Conservation (phyloP, 805 yeast species). For the Yamadazyma akitaensis region DNA sequence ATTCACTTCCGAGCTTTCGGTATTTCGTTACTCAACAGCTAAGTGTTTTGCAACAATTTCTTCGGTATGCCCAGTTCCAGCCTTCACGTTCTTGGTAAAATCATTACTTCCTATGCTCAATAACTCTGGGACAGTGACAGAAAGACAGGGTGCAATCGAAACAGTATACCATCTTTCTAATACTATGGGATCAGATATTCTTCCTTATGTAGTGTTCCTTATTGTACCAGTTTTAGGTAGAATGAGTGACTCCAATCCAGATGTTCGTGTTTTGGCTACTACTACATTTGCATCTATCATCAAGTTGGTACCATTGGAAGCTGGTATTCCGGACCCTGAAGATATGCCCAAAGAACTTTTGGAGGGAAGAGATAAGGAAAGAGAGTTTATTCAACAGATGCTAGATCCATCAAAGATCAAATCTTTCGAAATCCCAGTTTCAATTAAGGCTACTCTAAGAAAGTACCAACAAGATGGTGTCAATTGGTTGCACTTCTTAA, state of each 20-base stretch:
- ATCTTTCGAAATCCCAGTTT: conserved; percentile 83
- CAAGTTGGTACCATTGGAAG: conserved; percentile 93
- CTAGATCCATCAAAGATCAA: conserved; percentile 92
- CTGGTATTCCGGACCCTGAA: conserved; percentile 93
- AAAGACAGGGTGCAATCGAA: conserved; percentile 93
- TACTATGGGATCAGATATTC: conserved; percentile 81
- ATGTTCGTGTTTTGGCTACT: conserved; percentile 86
- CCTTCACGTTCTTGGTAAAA: conserved; percentile 78
- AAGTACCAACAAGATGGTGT: conserved; percentile 98
- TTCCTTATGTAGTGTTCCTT: conserved; percentile 92
- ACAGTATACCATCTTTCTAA: conserved; percentile 80
- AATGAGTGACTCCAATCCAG: conserved; percentile 93
- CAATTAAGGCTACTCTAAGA: conserved; percentile 88
- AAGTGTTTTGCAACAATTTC: conserved; percentile 83
- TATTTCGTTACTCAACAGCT: conserved; percentile 85
- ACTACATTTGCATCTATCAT: conserved; percentile 96
- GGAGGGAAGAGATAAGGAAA: conserved; percentile 86
- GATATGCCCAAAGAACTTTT: conserved; percentile 83
- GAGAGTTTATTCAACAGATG: conserved; percentile 95
- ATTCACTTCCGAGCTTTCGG: conserved; percentile 69
- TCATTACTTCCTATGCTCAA: conserved; percentile 74
- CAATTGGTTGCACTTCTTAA: conserved; percentile 94
- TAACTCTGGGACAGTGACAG: conserved; percentile 64
- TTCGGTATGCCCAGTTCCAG: conserved; percentile 59
- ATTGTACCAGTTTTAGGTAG: conserved; percentile 96